Conservation (phyloP, 306 rosid genomes). For the Glycine soja region DNA sequence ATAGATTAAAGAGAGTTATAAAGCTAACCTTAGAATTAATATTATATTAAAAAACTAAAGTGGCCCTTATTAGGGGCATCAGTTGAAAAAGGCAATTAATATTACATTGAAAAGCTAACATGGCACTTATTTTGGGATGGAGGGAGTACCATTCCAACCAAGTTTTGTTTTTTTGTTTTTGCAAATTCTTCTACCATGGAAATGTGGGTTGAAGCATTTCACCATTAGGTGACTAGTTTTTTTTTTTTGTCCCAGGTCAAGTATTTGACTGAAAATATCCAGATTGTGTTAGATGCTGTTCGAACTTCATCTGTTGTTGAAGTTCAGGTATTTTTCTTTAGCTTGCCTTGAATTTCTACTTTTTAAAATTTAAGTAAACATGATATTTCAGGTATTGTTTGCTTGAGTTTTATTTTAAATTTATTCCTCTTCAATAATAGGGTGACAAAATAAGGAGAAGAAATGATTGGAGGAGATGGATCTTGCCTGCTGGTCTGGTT, state of each 20-base stretch:
- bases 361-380: neutral
- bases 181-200: neutral
- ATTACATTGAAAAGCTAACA: no score
- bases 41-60: no score
- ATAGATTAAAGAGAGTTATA: no score
- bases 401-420: neutral
- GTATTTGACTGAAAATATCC: conserved; percentile 72
- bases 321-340: conserved; percentile 71
- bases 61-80: no score
- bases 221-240: conserved; percentile 5
- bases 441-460: conserved; percentile 85
- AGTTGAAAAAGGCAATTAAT: no score
- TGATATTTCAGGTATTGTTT: neutral
- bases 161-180: neutral
- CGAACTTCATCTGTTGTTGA: conserved; percentile 70
- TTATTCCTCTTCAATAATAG: conserved; percentile 47
- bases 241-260: conserved; percentile 56
- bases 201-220: neutral
- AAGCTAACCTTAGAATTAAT: no score
- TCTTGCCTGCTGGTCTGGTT: conserved; percentile 54
- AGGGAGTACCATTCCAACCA: neutral
- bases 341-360: neutral
- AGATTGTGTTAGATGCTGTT: conserved; percentile 72
- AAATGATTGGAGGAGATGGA: conserved; percentile 78
- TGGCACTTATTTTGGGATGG: no score